These are phyloP conservation scores for Metschnikowia noctiluminum DNA, from an alignment of 805 yeast genomes.

Conservation along the genomic window DNA sequence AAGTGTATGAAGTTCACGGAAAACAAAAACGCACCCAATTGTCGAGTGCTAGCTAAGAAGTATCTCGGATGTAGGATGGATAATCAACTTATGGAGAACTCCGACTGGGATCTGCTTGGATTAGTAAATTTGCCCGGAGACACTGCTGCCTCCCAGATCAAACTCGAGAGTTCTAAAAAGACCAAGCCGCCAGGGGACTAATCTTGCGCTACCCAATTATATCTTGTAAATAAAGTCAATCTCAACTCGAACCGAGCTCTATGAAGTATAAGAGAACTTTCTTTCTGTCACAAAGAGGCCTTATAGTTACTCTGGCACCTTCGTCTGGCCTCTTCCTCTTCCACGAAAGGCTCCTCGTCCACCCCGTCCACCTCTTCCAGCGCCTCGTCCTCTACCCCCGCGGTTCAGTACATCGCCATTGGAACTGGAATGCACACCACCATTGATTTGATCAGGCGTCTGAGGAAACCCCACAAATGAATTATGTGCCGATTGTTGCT, in stretches of 20 bases:
- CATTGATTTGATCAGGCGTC: background rate
- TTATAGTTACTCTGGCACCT: background rate
- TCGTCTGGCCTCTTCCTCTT: conserved; percentile 17
- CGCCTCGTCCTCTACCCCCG: conserved; percentile 12
- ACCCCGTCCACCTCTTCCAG: conserved; percentile 23
- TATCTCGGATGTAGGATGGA: conserved; percentile 91
- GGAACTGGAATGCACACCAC: background rate
- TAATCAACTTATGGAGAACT: conserved; percentile 44
- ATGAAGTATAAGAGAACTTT: no score
- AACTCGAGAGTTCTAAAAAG: background rate
- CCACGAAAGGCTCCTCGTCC: conserved; percentile 13
- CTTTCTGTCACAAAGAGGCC: background rate
- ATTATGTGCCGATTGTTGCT: conserved; percentile 19
- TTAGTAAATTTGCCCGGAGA: conserved; percentile 41
- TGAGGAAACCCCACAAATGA: conserved; percentile 1
- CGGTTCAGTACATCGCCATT: conserved; percentile 6
- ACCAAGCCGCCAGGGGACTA: background rate
- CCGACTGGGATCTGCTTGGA: conserved; percentile 44
- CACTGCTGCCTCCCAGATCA: conserved; percentile 1
- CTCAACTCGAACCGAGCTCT: background rate
- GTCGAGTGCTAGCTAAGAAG: conserved; percentile 76
- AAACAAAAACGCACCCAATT: conserved; percentile 87
- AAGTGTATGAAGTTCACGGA: conserved; percentile 72
- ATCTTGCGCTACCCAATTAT: background rate
- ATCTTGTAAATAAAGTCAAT: conserved; percentile 4